These are phyloP conservation scores for Penicillium alfredii DNA, from an alignment of 495 filamentous ascomycete species.

Conservation along the genomic window DNA sequence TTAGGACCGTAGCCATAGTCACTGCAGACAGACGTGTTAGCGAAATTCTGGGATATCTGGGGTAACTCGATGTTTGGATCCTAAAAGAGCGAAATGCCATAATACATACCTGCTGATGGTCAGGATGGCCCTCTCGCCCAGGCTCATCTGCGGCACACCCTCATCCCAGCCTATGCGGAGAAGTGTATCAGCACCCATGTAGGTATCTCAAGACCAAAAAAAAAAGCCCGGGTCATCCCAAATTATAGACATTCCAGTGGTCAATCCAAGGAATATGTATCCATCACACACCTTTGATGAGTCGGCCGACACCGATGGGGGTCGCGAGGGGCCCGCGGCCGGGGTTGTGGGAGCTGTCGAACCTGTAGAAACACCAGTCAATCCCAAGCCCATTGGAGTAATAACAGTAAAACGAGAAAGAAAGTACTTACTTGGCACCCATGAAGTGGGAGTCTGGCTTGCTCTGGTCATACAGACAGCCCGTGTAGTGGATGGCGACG, in stretches of 20 bases:
- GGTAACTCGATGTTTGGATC: constrained; percentile 1
- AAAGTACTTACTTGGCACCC: constrained; percentile 45
- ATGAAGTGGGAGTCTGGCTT: constrained; percentile 40
- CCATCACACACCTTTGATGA: constrained; percentile 86
- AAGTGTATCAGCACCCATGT: not conserved
- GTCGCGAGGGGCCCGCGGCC: constrained; percentile 58
- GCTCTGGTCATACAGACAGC: constrained; percentile 63
- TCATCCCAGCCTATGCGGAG: constrained; percentile 72
- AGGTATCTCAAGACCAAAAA: too few relatives aligned
- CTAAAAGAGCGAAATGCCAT: too few relatives aligned
- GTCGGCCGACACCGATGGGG: constrained; percentile 64
- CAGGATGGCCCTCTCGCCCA: constrained; percentile 74
- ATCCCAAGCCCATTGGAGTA: too few relatives aligned
- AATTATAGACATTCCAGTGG: not conserved
- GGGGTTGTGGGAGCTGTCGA: constrained; percentile 63
- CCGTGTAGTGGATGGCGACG: constrained; percentile 79
- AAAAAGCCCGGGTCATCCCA: not conserved
- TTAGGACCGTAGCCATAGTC: constrained; percentile 72
- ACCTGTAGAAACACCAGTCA: too few relatives aligned
- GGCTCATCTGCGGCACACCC: constrained; percentile 70
- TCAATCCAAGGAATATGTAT: too few relatives aligned
- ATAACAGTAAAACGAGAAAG: not conserved
- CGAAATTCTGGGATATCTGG: not conserved
- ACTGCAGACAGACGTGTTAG: constrained; percentile 40
- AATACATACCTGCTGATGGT: constrained; percentile 67